phyloP scores from a whole-genome alignment of 2,329 filamentous ascomycete genomes.

The Whalleya microplaca region DNA sequence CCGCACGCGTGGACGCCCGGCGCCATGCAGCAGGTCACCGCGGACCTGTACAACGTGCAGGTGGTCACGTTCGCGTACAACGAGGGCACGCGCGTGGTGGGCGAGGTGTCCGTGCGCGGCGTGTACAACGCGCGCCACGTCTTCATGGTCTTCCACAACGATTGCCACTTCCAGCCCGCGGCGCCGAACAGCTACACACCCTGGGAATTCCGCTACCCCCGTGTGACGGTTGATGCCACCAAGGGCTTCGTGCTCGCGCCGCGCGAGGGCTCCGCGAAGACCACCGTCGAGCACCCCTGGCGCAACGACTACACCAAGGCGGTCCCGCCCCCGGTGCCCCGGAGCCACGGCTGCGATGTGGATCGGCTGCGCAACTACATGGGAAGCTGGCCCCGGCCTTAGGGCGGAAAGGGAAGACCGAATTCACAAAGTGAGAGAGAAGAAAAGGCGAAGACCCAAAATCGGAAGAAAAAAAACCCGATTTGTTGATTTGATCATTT shows the following conservation, averaged over 20 bases:
- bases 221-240: conserved; percentile 32
- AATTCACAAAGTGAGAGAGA: no score
- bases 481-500: no score
- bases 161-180: conserved; percentile 39
- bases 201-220: conserved; percentile 41
- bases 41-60: conserved; percentile 40
- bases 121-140: conserved; percentile 40
- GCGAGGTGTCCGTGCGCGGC: conserved; percentile 35
- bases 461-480: no score
- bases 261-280: conserved; percentile 10
- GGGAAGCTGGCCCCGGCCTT: neutral
- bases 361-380: conserved; percentile 9
- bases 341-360: conserved; percentile 22
- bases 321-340: conserved; percentile 28
- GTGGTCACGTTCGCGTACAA: conserved; percentile 37
- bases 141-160: conserved; percentile 34
- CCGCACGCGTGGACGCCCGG: conserved; percentile 36
- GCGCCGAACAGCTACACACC: conserved; percentile 36
- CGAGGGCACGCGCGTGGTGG: conserved; percentile 13
- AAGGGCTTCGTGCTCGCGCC: conserved; percentile 27
- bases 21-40: conserved; percentile 37
- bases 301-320: conserved; percentile 29
- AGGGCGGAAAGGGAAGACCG: no score
- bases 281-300: conserved; percentile 30
- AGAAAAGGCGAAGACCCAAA: no score